These are phyloP conservation scores for Achaetomiella virescens DNA, from an alignment of 495 filamentous ascomycete species.

Conservation along the genomic window DNA sequence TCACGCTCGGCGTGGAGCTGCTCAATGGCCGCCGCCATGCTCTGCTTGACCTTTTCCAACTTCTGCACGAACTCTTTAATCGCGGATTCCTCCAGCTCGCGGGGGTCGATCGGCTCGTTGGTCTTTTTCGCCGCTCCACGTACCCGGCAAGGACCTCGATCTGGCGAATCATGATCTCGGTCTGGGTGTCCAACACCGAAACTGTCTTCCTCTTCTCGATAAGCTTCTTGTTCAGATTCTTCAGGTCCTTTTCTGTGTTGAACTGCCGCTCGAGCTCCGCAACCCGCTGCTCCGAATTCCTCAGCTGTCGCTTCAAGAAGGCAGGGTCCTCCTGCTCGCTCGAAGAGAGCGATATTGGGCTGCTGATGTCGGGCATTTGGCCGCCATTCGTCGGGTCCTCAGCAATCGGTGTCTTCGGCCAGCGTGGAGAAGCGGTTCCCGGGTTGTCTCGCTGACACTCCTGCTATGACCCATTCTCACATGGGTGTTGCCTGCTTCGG, in stretches of 20 bases:
- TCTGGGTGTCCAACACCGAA: constrained; percentile 88
- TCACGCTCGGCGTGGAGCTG: constrained; percentile 77
- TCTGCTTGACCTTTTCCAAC: constrained; percentile 77
- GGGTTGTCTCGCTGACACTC: constrained; percentile 53
- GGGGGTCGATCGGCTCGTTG: constrained; percentile 64
- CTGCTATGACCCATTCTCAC: constrained; percentile 41
- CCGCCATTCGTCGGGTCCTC: constrained; percentile 50
- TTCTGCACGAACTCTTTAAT: constrained; percentile 84
- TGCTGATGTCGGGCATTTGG: constrained; percentile 60
- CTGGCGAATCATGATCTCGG: constrained; percentile 90
- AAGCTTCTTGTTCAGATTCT: constrained; percentile 77
- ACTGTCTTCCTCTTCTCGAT: constrained; percentile 93
- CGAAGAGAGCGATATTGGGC: constrained; percentile 57
- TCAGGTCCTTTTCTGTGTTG: constrained; percentile 68
- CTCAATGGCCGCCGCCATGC: constrained; percentile 71
- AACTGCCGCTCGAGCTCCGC: constrained; percentile 74
- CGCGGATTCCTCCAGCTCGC: constrained; percentile 74
- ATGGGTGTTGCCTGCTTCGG: constrained; percentile 41
- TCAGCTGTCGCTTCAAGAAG: constrained; percentile 69
- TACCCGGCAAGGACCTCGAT: constrained; percentile 72
- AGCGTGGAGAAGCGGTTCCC: constrained; percentile 52
- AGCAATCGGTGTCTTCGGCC: constrained; percentile 67
- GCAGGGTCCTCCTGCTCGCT: constrained; percentile 59
- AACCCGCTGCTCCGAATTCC: constrained; percentile 71
- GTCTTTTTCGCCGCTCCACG: constrained; percentile 63